A percentile compares a stretch with the other conserved stretches of the same genome.
These are phyloP conservation scores for Pichia ethanolica DNA, from an alignment of 805 yeast genomes.

Conservation along the genomic window DNA sequence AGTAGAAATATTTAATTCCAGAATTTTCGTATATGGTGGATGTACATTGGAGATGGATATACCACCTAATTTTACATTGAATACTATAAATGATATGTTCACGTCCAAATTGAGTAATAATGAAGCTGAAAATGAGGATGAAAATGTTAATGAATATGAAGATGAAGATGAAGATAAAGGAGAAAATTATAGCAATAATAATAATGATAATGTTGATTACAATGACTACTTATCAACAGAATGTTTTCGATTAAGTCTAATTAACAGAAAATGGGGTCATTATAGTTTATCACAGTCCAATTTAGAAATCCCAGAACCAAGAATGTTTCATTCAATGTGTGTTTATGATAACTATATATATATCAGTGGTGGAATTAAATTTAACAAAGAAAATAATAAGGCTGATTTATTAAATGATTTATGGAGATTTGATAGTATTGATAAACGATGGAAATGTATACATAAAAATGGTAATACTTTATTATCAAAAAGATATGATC, in stretches of 20 bases:
- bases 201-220: neutral
- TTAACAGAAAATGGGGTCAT: constrained; percentile 49
- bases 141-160: neutral
- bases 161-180: too few species aligned
- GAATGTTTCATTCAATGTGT: constrained; percentile 55
- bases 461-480: constrained; percentile 28
- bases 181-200: neutral
- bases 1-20: constrained; percentile 47
- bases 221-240: constrained; percentile 50
- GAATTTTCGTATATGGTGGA: constrained; percentile 64
- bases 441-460: constrained; percentile 47
- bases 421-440: constrained; percentile 56
- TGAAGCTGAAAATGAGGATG: too few species aligned
- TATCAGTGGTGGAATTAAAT: constrained; percentile 57
- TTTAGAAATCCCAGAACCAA: constrained; percentile 29
- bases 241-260: constrained; percentile 50
- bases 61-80: constrained; percentile 29
- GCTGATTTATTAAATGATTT: constrained; percentile 51
- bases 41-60: constrained; percentile 50
- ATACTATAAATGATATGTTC: constrained; percentile 34
- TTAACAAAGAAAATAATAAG: constrained; percentile 29
- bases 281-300: constrained; percentile 23
- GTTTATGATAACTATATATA: constrained; percentile 44
- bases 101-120: constrained; percentile 8
- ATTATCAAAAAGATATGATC: constrained; percentile 39